Evolutionary conservation across 192 early-diverging fungal species (phyloP).

Genomic region (Gonapodya prolifera): DNA sequence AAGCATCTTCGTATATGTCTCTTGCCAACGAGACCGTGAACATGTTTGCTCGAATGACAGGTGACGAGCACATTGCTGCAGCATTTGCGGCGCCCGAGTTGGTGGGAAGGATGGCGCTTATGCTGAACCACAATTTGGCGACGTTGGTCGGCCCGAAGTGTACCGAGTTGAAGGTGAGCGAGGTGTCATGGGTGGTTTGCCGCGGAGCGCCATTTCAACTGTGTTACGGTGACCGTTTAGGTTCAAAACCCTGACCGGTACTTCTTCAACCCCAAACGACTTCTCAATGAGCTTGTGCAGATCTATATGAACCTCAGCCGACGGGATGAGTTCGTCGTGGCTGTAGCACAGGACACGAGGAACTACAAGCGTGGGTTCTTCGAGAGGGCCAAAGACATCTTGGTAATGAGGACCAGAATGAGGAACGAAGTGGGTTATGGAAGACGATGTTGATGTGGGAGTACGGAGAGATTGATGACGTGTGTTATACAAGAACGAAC

Average conservation of each 20-base stretch:
- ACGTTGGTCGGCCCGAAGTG: constrained; percentile 84
- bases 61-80: constrained; percentile 47
- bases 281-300: constrained; percentile 72
- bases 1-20: constrained; percentile 71
- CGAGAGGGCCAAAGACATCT: constrained; percentile 53
- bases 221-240: constrained; percentile 54
- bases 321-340: constrained; percentile 56
- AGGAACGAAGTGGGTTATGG: too few species aligned
- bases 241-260: constrained; percentile 68
- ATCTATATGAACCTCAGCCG: constrained; percentile 67
- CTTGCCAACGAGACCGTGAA: constrained; percentile 87
- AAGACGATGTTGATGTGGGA: too few species aligned
- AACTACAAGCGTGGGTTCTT: constrained; percentile 72
- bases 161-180: constrained; percentile 75
- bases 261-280: constrained; percentile 71
- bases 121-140: constrained; percentile 90
- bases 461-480: too few species aligned
- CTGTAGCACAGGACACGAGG: constrained; percentile 74
- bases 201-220: constrained; percentile 58
- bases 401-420: constrained; percentile 53
- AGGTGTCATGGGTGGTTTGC: constrained; percentile 77
- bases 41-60: constrained; percentile 76
- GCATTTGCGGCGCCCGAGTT: constrained; percentile 85
- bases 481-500: too few species aligned
- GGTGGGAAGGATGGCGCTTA: constrained; percentile 82